phyloP scores from a whole-genome alignment of 1,139 yeast genomes.

The Arxiozyma bovina region DNA sequence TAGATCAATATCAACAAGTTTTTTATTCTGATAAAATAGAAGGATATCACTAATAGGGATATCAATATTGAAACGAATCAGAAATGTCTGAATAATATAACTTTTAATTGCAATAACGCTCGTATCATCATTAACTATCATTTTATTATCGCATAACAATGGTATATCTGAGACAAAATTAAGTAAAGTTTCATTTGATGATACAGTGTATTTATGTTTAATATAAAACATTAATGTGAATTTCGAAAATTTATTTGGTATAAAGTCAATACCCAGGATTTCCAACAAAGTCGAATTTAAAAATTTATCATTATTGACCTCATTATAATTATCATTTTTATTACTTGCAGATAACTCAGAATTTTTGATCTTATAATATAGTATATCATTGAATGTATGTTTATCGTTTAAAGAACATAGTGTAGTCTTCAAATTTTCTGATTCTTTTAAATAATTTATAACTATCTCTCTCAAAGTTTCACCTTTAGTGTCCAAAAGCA shows the following conservation, averaged over 20 bases:
- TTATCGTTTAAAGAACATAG: slow-evolving; percentile 12
- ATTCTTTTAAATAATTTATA: slow-evolving; percentile 13
- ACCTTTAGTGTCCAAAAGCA: slow-evolving; percentile 13
- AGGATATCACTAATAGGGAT: slow-evolving; percentile 16
- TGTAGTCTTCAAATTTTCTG: slow-evolving; percentile 9
- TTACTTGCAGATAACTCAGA: slow-evolving; percentile 12
- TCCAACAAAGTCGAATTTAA: slow-evolving; percentile 17
- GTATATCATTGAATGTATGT: slow-evolving; percentile 17
- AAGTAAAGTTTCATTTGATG: slow-evolving; percentile 10
- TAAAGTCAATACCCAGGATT: slow-evolving; percentile 21
- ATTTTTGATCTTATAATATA: slow-evolving; percentile 17
- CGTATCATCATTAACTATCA: slow-evolving; percentile 20
- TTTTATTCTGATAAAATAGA: slow-evolving; percentile 24
- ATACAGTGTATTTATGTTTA: slow-evolving; percentile 14
- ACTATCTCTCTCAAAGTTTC: slow-evolving; percentile 14
- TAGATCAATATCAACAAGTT: slow-evolving; percentile 15
- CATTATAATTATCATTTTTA: slow-evolving; percentile 2
- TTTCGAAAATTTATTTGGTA: slow-evolving; percentile 16
- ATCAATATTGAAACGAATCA: slow-evolving; percentile 17
- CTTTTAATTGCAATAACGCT: slow-evolving; percentile 25
- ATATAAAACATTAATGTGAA: slow-evolving; percentile 23
- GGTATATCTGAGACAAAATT: slow-evolving; percentile 24
- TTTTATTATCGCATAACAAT: slow-evolving; percentile 15
- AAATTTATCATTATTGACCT: slow-evolving; percentile 8
- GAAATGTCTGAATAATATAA: slow-evolving; percentile 23